These are phyloP conservation scores for Coleophoma cylindrospora DNA, from an alignment of 2,329 filamentous ascomycete species.

Conservation along the genomic window DNA sequence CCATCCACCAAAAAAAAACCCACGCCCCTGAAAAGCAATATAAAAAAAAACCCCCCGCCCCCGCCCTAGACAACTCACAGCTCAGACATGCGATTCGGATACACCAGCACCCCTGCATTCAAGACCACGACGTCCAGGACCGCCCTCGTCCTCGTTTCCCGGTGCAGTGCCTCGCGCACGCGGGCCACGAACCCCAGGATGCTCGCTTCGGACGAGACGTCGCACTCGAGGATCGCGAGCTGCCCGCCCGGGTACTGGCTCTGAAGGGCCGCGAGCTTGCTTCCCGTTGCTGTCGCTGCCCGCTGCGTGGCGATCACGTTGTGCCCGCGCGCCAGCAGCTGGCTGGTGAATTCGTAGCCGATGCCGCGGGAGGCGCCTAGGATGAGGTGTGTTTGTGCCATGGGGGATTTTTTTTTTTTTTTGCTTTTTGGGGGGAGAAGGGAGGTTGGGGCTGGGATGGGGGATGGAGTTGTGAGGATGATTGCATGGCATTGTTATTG, in stretches of 20 bases:
- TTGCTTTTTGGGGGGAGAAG: background rate
- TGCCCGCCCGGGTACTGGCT: conserved; percentile 30
- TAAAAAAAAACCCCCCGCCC: too few relatives aligned
- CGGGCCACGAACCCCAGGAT: conserved; percentile 30
- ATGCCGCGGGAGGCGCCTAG: conserved; percentile 41
- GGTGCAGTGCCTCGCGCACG: background rate
- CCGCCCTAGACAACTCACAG: conserved; percentile 30
- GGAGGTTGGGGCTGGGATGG: too few relatives aligned
- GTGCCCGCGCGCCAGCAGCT: conserved; percentile 33
- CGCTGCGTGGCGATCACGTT: conserved; percentile 41
- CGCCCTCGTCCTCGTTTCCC: conserved; percentile 4
- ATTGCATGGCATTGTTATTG: too few relatives aligned
- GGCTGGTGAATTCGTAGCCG: conserved; percentile 34
- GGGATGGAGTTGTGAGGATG: too few relatives aligned
- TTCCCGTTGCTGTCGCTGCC: conserved; percentile 21
- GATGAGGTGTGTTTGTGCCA: conserved; percentile 34
- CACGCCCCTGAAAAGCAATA: background rate
- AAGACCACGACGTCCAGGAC: conserved; percentile 44
- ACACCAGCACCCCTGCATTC: conserved; percentile 50
- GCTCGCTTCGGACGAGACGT: conserved; percentile 46
- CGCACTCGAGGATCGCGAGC: conserved; percentile 33
- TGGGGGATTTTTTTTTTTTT: background rate
- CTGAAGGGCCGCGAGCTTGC: conserved; percentile 34
- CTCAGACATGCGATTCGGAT: conserved; percentile 36
- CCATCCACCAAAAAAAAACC: background rate